Conservation (phyloP, 2,329 filamentous ascomycete species). For the Ceratocystis colombiana region DNA sequence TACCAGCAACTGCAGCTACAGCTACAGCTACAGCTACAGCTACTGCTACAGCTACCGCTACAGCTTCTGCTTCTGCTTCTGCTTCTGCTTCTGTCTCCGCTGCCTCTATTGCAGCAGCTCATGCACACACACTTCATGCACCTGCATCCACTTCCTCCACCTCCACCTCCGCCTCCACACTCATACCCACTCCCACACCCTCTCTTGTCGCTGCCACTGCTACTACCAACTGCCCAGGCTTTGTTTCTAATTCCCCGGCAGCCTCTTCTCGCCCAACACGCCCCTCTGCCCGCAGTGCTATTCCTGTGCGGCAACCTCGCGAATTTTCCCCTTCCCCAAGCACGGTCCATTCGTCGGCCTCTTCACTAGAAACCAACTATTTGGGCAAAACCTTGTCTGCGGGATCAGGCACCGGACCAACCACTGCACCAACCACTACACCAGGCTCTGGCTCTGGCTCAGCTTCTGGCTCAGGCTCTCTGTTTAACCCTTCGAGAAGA, state of each 20-base stretch:
- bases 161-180: background rate
- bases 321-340: constrained; percentile 24
- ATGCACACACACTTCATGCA: constrained; percentile 7
- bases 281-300: constrained; percentile 21
- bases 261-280: constrained; percentile 19
- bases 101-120: too few species aligned
- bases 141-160: constrained; percentile 9
- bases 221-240: background rate
- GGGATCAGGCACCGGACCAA: constrained; percentile 3
- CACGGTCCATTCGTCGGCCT: constrained; percentile 19
- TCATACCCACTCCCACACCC: background rate
- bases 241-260: background rate
- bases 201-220: background rate
- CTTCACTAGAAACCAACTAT: constrained; percentile 20
- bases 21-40: constrained; percentile 5
- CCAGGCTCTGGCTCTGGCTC: constrained; percentile 6
- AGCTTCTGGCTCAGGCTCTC: constrained; percentile 7
- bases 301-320: constrained; percentile 23
- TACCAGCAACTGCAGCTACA: background rate
- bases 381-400: constrained; percentile 15
- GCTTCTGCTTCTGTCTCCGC: background rate
- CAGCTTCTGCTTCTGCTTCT: background rate
- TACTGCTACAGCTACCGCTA: background rate
- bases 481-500: constrained; percentile 8
- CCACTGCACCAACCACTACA: background rate